Conservation (phyloP, 139 green algal species). For the Eudorina sp. region DNA sequence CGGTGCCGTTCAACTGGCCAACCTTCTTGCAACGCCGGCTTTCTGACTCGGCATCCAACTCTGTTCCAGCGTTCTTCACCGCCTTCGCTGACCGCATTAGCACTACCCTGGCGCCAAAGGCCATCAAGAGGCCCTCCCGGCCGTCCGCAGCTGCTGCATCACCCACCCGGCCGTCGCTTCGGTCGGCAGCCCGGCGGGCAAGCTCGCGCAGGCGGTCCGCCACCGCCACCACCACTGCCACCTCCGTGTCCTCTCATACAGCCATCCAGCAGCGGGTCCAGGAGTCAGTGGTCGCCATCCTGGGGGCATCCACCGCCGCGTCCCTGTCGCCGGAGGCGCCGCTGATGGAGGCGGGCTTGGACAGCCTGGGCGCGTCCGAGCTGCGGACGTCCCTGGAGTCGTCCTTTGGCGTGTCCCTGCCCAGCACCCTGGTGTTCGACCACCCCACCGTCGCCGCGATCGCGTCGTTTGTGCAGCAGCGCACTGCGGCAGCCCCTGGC, state of each 20-base stretch:
- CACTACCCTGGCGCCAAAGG: too few species aligned
- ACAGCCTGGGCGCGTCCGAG: conserved; percentile 84
- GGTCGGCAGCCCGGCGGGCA: too few species aligned
- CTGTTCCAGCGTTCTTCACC: conserved; percentile 16
- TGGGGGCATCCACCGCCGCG: conserved; percentile 55
- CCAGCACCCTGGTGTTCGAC: conserved; percentile 76
- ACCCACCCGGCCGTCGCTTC: too few species aligned
- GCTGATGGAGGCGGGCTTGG: conserved; percentile 84
- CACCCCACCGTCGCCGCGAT: conserved; percentile 47
- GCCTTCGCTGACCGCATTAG: not conserved
- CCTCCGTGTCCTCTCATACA: not conserved
- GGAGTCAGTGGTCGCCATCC: conserved; percentile 54
- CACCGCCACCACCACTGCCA: not conserved
- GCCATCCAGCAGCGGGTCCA: conserved; percentile 3
- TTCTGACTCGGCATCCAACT: not conserved
- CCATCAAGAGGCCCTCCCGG: too few species aligned
- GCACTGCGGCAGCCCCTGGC: not conserved
- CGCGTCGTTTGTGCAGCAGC: not conserved
- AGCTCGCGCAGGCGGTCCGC: too few species aligned
- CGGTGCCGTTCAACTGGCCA: conserved; percentile 53
- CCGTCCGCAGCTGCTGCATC: too few species aligned
- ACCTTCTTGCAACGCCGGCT: conserved; percentile 31
- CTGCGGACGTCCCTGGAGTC: conserved; percentile 74
- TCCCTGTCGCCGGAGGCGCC: conserved; percentile 61
- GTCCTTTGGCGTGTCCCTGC: conserved; percentile 60